Base-by-base conservation (phyloP, 495 filamentous ascomycete species). In the Xylaria cubensis region DNA sequence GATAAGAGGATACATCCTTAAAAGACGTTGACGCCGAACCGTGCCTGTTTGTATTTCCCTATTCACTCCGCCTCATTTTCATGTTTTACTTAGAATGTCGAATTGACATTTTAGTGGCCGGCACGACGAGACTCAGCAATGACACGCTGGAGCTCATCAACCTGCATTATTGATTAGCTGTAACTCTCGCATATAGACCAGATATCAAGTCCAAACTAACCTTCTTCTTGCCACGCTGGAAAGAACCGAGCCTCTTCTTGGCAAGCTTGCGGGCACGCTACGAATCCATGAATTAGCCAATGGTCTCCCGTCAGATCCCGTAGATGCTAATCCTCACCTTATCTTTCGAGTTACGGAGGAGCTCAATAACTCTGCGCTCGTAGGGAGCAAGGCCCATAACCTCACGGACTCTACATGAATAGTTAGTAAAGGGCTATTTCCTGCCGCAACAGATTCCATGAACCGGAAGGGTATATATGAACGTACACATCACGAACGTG, bases 241-340 rank as follows among this genome's bases (percentile, higher is more conserved):
- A 98, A 78, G 96, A 98, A 79, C 96, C 96, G 87, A 99, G 95
- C 89, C 96, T 89, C 92, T 97, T 98, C 95, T 99, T 99, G 76
- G 96, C 96, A 80, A 97, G 92, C 91, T 98, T 98, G 75, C 96
- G 89, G 74, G 96, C 96, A 86, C 96, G 93, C 92, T 72, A 19
- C 24, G 61, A 2, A 13, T 41, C 21, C 1, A 42, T 24, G 21
- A 21, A 7, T 67, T 69, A 70, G 68, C 15, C 0, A 21, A 29
- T 9, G 5, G 17, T 41, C 1, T 24, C 17, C 29, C 13, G 12
- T 63, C 9, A 4, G 24, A 32, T 36, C 6, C 9, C 12, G 17
- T 4, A 19, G 4, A 9, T 42, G 56, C 1, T 34, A 21, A 42
- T 36, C 26, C 70, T 66, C 42, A 72, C 70, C 70, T 99, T 99